These are phyloP conservation scores for Forsythia viridissima DNA, from an alignment of 257 asterid species.

Conservation along the genomic window DNA sequence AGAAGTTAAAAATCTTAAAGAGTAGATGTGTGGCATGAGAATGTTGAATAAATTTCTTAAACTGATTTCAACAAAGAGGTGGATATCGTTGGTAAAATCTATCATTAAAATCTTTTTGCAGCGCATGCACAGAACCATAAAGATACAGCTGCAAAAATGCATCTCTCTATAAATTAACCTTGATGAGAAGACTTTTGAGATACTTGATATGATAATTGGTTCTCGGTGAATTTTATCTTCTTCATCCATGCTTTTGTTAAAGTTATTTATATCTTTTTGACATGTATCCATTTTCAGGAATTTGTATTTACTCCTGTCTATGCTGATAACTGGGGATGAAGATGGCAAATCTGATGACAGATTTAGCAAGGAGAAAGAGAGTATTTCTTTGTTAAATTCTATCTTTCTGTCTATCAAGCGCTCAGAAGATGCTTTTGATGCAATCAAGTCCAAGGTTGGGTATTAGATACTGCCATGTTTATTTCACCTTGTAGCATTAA, in stretches of 20 bases:
- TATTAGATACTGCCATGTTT: slow-evolving; percentile 11
- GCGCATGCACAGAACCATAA: neutral
- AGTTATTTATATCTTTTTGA: slow-evolving; percentile 1
- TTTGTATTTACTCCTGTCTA: slow-evolving; percentile 72
- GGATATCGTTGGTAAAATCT: slow-evolving; percentile 12
- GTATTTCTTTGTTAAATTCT: slow-evolving; percentile 53
- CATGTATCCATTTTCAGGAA: slow-evolving; percentile 58
- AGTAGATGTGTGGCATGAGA: slow-evolving; percentile 6
- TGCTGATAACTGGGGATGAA: slow-evolving; percentile 78
- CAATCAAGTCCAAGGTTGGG: slow-evolving; percentile 78
- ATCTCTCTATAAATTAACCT: slow-evolving; percentile 12
- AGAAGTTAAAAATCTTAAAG: slow-evolving; percentile 1
- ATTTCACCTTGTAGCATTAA: slow-evolving; percentile 14
- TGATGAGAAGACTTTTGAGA: slow-evolving; percentile 2
- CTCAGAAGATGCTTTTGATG: slow-evolving; percentile 76
- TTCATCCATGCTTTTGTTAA: neutral
- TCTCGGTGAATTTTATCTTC: slow-evolving; percentile 15
- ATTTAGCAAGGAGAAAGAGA: slow-evolving; percentile 72
- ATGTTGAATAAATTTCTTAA: slow-evolving; percentile 18
- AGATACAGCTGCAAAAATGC: neutral
- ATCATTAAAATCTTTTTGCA: slow-evolving; percentile 3
- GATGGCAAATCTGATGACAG: slow-evolving; percentile 64
- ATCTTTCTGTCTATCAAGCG: slow-evolving; percentile 67
- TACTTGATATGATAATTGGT: slow-evolving; percentile 19
- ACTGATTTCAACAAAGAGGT: slow-evolving; percentile 5